phyloP scores from a whole-genome alignment of 306 rosid species.

The Betula pendula region DNA sequence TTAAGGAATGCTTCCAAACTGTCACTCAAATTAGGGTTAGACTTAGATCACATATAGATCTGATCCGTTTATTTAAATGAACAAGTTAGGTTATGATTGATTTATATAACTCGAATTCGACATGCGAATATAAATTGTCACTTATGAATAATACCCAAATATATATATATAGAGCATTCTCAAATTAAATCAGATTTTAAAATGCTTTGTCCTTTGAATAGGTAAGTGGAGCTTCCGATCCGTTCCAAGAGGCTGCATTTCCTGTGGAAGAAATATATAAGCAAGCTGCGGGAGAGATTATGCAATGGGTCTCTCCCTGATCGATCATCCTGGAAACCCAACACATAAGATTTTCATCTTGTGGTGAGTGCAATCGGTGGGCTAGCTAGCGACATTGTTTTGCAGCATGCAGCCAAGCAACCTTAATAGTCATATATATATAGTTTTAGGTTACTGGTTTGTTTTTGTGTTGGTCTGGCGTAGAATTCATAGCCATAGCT shows the following conservation, averaged over 20 bases:
- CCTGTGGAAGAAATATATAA: conserved; percentile 33
- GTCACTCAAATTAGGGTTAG: not conserved
- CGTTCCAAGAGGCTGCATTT: conserved; percentile 13
- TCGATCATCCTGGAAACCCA: not conserved
- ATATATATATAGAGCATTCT: not conserved
- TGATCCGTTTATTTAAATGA: too few species aligned
- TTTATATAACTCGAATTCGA: too few species aligned
- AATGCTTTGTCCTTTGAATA: not conserved
- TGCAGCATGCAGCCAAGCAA: not conserved
- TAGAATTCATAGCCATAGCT: not conserved
- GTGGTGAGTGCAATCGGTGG: not conserved
- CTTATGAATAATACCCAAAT: too few species aligned
- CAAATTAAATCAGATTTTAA: not conserved
- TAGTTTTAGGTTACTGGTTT: too few species aligned
- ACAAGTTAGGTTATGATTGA: too few species aligned
- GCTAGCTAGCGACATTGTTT: not conserved
- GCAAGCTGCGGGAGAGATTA: conserved; percentile 60
- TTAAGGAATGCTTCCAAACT: too few species aligned
- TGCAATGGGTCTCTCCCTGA: conserved; percentile 31
- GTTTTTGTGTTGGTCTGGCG: too few species aligned
- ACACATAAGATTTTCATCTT: not conserved
- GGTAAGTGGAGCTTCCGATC: conserved; percentile 4
- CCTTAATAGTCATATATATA: not conserved
- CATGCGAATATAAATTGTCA: too few species aligned
- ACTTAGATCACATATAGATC: not conserved